phyloP scores from a whole-genome alignment of 164 flowering plant genomes.

The Vitis labrusca region DNA sequence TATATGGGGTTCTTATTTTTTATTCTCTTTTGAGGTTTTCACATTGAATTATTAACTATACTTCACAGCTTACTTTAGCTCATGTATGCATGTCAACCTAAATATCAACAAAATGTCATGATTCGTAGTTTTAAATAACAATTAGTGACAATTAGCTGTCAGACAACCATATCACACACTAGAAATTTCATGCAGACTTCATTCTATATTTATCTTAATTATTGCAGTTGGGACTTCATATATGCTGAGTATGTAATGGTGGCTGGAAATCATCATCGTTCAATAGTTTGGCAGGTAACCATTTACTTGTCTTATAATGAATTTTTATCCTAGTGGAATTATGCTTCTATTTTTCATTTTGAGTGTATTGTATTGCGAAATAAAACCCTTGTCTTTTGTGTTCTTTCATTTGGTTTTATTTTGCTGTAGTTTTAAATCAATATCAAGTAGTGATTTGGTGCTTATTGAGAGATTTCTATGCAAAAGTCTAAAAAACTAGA shows the following conservation, averaged over 20 bases:
- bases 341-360: too few relatives aligned
- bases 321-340: neutral
- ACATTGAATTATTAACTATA: neutral
- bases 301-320: neutral
- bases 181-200: neutral
- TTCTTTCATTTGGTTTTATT: too few relatives aligned
- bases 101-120: neutral
- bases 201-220: neutral
- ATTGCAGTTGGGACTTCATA: slow-evolving; percentile 94
- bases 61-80: neutral
- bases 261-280: slow-evolving; percentile 84
- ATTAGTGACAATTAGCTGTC: neutral
- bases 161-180: neutral
- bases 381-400: too few relatives aligned
- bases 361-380: too few relatives aligned
- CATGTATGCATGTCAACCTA: neutral
- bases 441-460: too few relatives aligned
- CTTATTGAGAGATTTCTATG: too few relatives aligned
- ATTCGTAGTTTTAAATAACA: neutral
- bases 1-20: neutral
- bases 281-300: slow-evolving; percentile 88
- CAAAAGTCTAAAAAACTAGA: too few relatives aligned
- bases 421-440: too few relatives aligned
- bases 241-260: slow-evolving; percentile 98
- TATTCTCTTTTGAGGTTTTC: neutral